Conservation (phyloP, 225 moss, liverwort and hornwort species). For the Climacium dendroides region DNA sequence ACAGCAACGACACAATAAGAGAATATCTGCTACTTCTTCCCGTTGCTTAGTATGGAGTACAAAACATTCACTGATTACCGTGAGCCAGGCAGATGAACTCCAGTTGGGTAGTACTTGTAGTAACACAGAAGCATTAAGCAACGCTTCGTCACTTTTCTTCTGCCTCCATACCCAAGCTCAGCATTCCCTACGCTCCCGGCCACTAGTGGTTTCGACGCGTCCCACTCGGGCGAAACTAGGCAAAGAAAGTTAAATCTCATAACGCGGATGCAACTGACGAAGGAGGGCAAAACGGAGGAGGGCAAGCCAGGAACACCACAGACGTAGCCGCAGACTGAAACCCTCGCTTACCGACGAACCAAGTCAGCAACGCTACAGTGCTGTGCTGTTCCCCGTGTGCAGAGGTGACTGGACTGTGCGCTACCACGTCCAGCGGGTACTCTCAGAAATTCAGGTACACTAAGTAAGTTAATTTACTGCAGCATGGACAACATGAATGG, state of each 20-base stretch:
- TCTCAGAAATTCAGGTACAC: not conserved
- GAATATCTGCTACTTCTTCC: not conserved
- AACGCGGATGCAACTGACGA: not conserved
- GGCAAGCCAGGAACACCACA: not conserved
- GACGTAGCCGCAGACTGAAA: not conserved
- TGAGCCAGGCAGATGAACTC: not conserved
- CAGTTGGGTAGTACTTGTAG: not conserved
- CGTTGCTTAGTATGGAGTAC: not conserved
- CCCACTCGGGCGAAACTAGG: not conserved
- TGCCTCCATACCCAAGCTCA: not conserved
- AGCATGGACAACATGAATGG: not conserved
- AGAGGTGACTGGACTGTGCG: no score
- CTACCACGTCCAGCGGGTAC: not conserved
- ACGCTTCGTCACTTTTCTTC: not conserved
- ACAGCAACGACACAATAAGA: not conserved
- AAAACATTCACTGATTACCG: not conserved
- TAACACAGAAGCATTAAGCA: not conserved
- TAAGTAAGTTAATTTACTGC: not conserved
- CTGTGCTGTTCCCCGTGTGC: not conserved
- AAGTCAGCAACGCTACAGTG: not conserved
- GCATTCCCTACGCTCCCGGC: not conserved
- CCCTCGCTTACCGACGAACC: not conserved
- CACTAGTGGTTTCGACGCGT: not conserved
- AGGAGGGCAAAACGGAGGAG: not conserved
- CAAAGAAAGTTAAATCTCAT: not conserved